Evolutionary conservation across 306 rosid genomes (phyloP), one percentile per base, ranked within the genome.

Genomic region (Trichosanthes cucumerina): DNA sequence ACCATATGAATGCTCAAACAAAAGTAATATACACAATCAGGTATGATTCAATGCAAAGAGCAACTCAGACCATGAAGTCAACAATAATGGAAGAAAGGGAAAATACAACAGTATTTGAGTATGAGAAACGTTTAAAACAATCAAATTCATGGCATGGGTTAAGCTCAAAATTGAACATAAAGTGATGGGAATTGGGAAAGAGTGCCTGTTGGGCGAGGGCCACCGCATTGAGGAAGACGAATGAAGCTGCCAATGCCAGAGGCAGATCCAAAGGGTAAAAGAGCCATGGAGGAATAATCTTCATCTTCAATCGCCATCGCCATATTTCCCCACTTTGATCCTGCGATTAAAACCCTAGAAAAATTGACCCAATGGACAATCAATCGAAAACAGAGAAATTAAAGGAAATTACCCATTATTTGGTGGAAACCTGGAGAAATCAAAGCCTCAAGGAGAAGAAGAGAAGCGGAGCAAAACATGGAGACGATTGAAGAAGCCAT

Each of bases 401-500:
- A 21, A 68, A 21, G 2, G 26, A 36, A 65, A 16, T 18, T 70
- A 70, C 54, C 54, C 21, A 70, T 2, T 13, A 41, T 49, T 28
- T 15, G n/a, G 66, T 50, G 28, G 12, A 75, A 75, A 75, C 56
- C 38, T 44, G 64, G 28, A 75, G 79, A 28, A 52, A 75, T 19
- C 19, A 53, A 34, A 75, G 33, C 49, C 7, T 10, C 79, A 34
- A 75, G 65, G 19, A 75, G 19, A 1, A 75, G 21, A 0, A 59
- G 18, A 28, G 39, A 31, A 49, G 50, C 34, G 24, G 44, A 74
- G n/a, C 16, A 50, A 13, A 23, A 70, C 4, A 1, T 12, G 76
- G 76, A 70, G 23, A 70, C 14, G 76, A 43, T 14, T 18, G 79
- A 52, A 1, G 79, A 75, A 75, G 64, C 79, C 79, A 52, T 75